Conservation (phyloP, 1,139 yeast species). For the Taiozyma sp. region DNA sequence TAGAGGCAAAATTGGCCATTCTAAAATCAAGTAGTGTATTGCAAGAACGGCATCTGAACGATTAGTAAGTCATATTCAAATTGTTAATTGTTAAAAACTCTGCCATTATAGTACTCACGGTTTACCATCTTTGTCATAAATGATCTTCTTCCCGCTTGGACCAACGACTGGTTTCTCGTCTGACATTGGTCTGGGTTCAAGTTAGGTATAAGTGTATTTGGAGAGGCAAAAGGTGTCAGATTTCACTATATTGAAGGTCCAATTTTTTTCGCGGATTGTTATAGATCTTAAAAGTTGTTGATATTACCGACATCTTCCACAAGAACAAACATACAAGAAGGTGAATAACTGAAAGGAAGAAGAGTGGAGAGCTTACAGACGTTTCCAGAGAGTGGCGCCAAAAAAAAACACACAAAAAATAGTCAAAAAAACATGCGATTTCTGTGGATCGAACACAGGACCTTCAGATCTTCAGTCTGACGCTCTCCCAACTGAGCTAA, state of each 20-base stretch:
- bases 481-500: slow-evolving; percentile 92
- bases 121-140: slow-evolving; percentile 84
- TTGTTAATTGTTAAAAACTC: neutral
- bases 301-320: too few relatives aligned
- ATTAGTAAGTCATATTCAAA: slow-evolving; percentile 4
- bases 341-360: too few relatives aligned
- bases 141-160: slow-evolving; percentile 60
- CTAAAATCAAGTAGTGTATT: slow-evolving; percentile 75
- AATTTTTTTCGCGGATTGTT: too few relatives aligned
- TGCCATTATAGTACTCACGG: slow-evolving; percentile 51
- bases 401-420: neutral
- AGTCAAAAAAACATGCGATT: slow-evolving; percentile 46
- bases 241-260: too few relatives aligned
- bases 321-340: too few relatives aligned
- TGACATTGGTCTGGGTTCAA: neutral
- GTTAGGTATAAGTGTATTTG: too few relatives aligned
- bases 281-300: too few relatives aligned
- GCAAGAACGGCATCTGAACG: slow-evolving; percentile 74
- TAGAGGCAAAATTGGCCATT: slow-evolving; percentile 42
- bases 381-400: too few relatives aligned
- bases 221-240: neutral
- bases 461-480: slow-evolving; percentile 88
- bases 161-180: slow-evolving; percentile 40
- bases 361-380: too few relatives aligned
- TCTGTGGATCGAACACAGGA: slow-evolving; percentile 88